phyloP scores from a whole-genome alignment of 2,329 filamentous ascomycete genomes.

The Arthrobotrys entomopaga region DNA sequence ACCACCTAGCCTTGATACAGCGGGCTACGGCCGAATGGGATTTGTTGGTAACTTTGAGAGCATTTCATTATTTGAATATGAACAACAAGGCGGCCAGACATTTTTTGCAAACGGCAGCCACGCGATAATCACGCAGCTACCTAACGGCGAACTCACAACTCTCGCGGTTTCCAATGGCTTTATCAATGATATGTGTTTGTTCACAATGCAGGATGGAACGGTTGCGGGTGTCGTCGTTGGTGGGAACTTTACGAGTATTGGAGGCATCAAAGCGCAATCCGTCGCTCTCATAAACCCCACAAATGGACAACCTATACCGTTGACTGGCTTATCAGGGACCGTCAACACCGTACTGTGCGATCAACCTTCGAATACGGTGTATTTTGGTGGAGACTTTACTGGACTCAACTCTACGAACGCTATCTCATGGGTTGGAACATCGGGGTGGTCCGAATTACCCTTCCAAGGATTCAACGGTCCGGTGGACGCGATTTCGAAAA shows the following conservation, averaged over 20 bases:
- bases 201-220: constrained; percentile 73
- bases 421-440: constrained; percentile 77
- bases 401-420: constrained; percentile 87
- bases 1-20: constrained; percentile 36
- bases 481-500: constrained; percentile 83
- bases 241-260: constrained; percentile 94
- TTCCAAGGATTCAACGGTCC: constrained; percentile 96
- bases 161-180: constrained; percentile 81
- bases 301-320: constrained; percentile 74
- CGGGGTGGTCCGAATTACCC: constrained; percentile 80
- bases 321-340: constrained; percentile 82
- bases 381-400: constrained; percentile 87
- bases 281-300: constrained; percentile 83
- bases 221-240: constrained; percentile 82
- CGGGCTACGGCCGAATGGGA: constrained; percentile 48
- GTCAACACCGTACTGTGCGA: constrained; percentile 88
- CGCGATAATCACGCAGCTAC: constrained; percentile 81
- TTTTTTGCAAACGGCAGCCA: constrained; percentile 80
- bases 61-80: constrained; percentile 87
- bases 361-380: constrained; percentile 78
- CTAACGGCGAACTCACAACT: constrained; percentile 82
- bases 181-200: constrained; percentile 88
- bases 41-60: constrained; percentile 81
- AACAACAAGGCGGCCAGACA: constrained; percentile 77
- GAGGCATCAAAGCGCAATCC: constrained; percentile 77